A percentile compares a stretch with the other conserved stretches of the same genome.
These are phyloP conservation scores for Pseudogymnoascus sp. DNA, from an alignment of 2,329 filamentous ascomycete species.

Conservation along the genomic window DNA sequence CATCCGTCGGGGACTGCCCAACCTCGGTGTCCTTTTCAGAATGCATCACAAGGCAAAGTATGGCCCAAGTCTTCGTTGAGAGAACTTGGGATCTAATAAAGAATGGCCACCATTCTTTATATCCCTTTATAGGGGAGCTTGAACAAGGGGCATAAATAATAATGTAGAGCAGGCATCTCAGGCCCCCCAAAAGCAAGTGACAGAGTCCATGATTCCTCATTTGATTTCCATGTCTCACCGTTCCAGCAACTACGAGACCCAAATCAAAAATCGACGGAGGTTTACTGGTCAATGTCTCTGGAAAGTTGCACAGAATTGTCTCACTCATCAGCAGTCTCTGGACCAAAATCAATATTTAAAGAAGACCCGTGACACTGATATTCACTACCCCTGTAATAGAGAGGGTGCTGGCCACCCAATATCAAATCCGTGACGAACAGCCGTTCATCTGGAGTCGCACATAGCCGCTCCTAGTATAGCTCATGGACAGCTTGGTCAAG, in stretches of 20 bases:
- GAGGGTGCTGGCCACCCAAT: background rate
- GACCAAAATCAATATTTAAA: background rate
- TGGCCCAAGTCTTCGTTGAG: background rate
- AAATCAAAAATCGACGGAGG: background rate
- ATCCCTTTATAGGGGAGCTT: background rate
- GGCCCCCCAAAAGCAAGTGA: background rate
- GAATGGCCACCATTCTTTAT: background rate
- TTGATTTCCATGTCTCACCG: background rate
- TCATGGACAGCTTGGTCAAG: background rate
- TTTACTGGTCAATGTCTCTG: background rate
- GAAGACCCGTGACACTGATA: background rate
- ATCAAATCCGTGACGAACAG: background rate
- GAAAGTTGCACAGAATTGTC: background rate
- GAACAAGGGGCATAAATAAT: background rate
- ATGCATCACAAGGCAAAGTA: background rate
- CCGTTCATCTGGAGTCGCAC: background rate
- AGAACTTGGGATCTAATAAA: background rate
- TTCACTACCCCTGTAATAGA: background rate
- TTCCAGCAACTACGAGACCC: background rate
- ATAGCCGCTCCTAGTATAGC: background rate
- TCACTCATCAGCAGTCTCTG: background rate
- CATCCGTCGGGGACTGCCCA: background rate
- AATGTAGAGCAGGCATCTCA: background rate
- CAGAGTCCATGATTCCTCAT: background rate
- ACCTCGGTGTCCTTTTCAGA: background rate